These are phyloP conservation scores for Paramecium tetraurelia DNA, from an alignment of 73 alveolate species.

Conservation along the genomic window DNA sequence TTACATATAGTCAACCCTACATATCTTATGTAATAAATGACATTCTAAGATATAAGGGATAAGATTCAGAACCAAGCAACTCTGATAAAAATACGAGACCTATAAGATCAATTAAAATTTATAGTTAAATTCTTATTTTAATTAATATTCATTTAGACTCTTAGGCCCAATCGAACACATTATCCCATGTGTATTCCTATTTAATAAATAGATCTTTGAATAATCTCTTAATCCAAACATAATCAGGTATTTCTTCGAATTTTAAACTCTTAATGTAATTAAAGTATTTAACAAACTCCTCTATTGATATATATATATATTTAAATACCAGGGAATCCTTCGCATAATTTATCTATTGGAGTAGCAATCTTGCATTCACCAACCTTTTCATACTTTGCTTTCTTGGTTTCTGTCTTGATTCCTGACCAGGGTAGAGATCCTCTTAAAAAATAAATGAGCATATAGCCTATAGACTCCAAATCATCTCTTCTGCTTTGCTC, in stretches of 20 bases:
- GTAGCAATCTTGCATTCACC: constrained; percentile 75
- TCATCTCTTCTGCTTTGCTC: constrained; percentile 94
- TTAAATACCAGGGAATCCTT: constrained; percentile 82
- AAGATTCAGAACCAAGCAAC: not conserved
- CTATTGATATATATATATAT: not conserved
- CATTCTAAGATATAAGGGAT: too few species aligned
- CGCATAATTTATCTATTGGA: constrained; percentile 79
- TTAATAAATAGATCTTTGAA: constrained; percentile 72
- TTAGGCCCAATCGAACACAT: constrained; percentile 63
- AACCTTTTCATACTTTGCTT: constrained; percentile 81
- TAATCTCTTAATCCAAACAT: constrained; percentile 81
- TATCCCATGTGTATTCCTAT: constrained; percentile 71
- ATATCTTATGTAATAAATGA: not conserved
- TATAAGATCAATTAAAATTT: not conserved
- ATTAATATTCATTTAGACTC: constrained; percentile 10
- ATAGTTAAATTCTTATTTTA: not conserved
- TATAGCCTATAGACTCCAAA: constrained; percentile 84
- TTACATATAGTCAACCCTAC: not conserved
- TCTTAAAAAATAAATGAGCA: constrained; percentile 81
- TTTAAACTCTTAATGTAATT: constrained; percentile 84
- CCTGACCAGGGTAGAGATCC: constrained; percentile 95
- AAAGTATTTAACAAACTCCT: constrained; percentile 77
- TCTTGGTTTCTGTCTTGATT: constrained; percentile 72
- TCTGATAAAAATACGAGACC: not conserved
- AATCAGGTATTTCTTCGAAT: constrained; percentile 93